phyloP scores from a whole-genome alignment of 129 eudicot species.

The Escallonia herrerae region DNA sequence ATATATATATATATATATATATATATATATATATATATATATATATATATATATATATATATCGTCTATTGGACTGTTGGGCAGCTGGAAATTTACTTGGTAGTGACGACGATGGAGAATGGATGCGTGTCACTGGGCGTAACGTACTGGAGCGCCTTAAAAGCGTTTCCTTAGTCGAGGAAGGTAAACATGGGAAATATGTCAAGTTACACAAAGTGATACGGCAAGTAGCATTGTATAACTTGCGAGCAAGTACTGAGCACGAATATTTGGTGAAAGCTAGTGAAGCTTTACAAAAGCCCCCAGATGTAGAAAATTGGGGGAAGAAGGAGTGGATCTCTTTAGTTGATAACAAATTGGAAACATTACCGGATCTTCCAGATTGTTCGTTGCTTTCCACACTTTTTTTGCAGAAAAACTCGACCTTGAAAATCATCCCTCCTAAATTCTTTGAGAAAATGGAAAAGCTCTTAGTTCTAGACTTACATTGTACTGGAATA shows the following conservation, averaged over 20 bases:
- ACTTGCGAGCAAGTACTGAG: neutral
- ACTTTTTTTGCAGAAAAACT: slow-evolving; percentile 22
- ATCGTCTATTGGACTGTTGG: slow-evolving; percentile 29
- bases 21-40: too few relatives aligned
- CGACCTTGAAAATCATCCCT: slow-evolving; percentile 14
- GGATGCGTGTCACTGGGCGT: slow-evolving; percentile 5
- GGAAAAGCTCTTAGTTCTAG: slow-evolving; percentile 18
- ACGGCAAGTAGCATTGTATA: slow-evolving; percentile 23
- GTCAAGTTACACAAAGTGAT: slow-evolving; percentile 32
- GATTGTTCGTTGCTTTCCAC: slow-evolving; percentile 19
- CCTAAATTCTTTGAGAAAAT: slow-evolving; percentile 17
- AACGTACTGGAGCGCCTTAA: slow-evolving; percentile 10
- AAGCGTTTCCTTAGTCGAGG: slow-evolving; percentile 15
- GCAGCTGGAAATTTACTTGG: slow-evolving; percentile 25
- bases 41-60: slow-evolving; percentile 18
- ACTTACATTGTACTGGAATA: slow-evolving; percentile 23
- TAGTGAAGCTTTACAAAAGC: slow-evolving; percentile 12
- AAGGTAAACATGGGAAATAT: slow-evolving; percentile 1
- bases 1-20: too few relatives aligned
- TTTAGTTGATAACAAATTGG: slow-evolving; percentile 15
- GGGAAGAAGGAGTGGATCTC: slow-evolving; percentile 21
- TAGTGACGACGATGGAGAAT: neutral
- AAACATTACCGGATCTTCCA: slow-evolving; percentile 16
- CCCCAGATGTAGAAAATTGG: slow-evolving; percentile 14
- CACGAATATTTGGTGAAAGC: slow-evolving; percentile 12